Evolutionary conservation across 345 rosid species (phyloP), one percentile per base, ranked within the genome.

Genomic region (Brassica incana): DNA sequence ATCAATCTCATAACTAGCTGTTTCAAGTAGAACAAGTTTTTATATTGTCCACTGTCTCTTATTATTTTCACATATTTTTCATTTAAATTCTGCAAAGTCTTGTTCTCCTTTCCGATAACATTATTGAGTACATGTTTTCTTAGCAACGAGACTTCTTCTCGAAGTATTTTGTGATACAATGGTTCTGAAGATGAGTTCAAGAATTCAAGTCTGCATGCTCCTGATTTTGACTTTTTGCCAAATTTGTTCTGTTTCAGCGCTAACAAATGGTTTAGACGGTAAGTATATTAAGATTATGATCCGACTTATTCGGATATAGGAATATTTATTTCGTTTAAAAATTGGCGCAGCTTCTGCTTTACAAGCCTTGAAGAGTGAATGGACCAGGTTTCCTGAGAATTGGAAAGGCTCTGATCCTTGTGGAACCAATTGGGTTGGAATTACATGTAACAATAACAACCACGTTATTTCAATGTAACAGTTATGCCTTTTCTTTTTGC

Each of bases 331-430:
- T 35, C 0, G 0, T 6, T 54, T n/a, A 2, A 3, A 5, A 72
- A 3, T 9, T 30, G 48, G 64, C 65, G 86, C 90, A 94, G 98
- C 56, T 50, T 4, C 36, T 81, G 82, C 68, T 3, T 72, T 94
- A 77, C 80, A 33, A 3, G 76, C 86, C 63, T 65, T 94, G 29
- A 83, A 54, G 81, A 33, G 1, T 40, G 38, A 6, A 14, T 89
- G 94, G 97, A n/a, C 79, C 35, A 85, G 79, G 35, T 27, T 40
- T 25, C 98, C 94, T 14, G 81, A 92, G 35, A 72, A 29, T 69
- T 94, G 98, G 98, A 69, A 9, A 23, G 88, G 89, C 7, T 1
- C 68, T 16, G 97, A 94, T 79, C 98, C 98, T 78, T 94, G 98
- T 78, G 88, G 88, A 76, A 74, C 54, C 67, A 36, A 38, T 0